These are phyloP conservation scores for Miamiensis avidus DNA, from an alignment of 169 alveolate species.

Conservation along the genomic window DNA sequence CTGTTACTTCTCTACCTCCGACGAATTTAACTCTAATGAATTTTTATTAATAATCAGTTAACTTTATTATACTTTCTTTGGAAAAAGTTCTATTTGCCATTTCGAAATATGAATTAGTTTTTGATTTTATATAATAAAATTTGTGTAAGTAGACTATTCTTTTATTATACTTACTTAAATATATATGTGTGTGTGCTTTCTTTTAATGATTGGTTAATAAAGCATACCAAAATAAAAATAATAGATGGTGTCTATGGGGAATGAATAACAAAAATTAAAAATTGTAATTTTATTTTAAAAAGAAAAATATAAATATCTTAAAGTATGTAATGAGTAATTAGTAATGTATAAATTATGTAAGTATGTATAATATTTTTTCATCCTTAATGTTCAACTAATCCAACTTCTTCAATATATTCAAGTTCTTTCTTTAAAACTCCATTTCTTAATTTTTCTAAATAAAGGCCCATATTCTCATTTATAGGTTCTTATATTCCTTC, in stretches of 20 bases:
- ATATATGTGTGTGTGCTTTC: background rate
- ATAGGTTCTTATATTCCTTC: slow-evolving; percentile 18
- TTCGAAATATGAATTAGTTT: background rate
- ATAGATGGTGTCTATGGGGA: too few species aligned
- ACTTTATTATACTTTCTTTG: slow-evolving; percentile 14
- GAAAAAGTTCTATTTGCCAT: background rate
- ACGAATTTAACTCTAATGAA: slow-evolving; percentile 21
- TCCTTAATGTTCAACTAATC: slow-evolving; percentile 17
- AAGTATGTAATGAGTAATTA: too few species aligned
- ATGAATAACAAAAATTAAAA: too few species aligned
- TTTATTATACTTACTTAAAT: slow-evolving; percentile 2
- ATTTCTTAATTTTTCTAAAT: slow-evolving; percentile 21
- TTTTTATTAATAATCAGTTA: background rate
- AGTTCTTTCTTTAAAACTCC: slow-evolving; percentile 15
- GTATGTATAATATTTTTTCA: too few species aligned
- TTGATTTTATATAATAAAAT: too few species aligned
- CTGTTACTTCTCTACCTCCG: slow-evolving; percentile 34
- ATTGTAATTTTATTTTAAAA: too few species aligned
- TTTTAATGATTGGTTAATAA: too few species aligned
- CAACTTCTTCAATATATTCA: slow-evolving; percentile 27
- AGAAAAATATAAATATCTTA: too few species aligned
- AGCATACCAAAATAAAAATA: too few species aligned
- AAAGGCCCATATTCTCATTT: background rate
- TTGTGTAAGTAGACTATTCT: too few species aligned
- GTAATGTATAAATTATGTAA: too few species aligned